phyloP scores from a whole-genome alignment of 768 basidiomycete species.

The Psilocybe subaeruginosa region DNA sequence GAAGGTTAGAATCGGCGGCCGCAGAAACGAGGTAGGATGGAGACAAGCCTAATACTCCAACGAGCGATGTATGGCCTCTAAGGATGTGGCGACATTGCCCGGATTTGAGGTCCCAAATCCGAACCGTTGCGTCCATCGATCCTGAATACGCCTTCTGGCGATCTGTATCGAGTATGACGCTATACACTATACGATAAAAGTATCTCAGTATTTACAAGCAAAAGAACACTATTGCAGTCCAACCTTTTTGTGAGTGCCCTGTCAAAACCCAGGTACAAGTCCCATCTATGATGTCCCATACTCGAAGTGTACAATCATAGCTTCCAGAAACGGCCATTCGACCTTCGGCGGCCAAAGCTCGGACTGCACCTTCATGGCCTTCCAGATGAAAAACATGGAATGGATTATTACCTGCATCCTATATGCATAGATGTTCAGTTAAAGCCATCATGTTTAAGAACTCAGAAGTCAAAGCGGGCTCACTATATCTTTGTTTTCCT shows the following conservation, averaged over 20 bases:
- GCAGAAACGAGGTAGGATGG: constrained; percentile 92
- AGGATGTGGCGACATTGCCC: constrained; percentile 82
- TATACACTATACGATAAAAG: constrained; percentile 68
- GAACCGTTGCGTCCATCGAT: constrained; percentile 97
- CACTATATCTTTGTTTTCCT: constrained; percentile 48
- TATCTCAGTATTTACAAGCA: neutral
- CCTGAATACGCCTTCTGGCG: constrained; percentile 94
- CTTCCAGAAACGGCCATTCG: constrained; percentile 92
- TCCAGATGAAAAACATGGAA: constrained; percentile 84
- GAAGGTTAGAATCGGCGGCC: constrained; percentile 94
- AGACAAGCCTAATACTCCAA: constrained; percentile 90
- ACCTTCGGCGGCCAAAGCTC: constrained; percentile 90
- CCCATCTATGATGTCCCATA: constrained; percentile 93
- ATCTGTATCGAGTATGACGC: constrained; percentile 85
- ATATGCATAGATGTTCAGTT: constrained; percentile 11
- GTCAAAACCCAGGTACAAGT: constrained; percentile 77
- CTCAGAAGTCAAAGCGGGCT: constrained; percentile 13
- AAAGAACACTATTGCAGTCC: constrained; percentile 16
- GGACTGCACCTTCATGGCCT: constrained; percentile 91
- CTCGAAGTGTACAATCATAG: constrained; percentile 92
- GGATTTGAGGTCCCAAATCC: constrained; percentile 87
- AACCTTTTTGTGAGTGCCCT: constrained; percentile 93
- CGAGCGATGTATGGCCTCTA: constrained; percentile 92
- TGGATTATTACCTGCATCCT: constrained; percentile 75
- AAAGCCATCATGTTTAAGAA: too few species aligned